Base-by-base conservation (phyloP, 2,329 filamentous ascomycete species). In the Diaporthe sp. region DNA sequence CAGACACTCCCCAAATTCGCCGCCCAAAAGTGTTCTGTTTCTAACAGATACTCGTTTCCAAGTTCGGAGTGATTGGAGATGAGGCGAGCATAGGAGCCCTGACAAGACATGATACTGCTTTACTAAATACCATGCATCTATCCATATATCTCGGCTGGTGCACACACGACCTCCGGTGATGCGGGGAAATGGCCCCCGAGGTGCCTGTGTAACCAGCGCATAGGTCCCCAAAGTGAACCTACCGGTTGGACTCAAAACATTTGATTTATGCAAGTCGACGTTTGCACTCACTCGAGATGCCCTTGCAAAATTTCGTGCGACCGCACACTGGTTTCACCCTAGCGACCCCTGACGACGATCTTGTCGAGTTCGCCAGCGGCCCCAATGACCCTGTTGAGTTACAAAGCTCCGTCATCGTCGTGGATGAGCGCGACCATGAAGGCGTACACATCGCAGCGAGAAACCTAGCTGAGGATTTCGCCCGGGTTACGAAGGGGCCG, bases 371-470 rank as follows among this genome's bases (percentile, higher is more conserved):
- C 46, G 17, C 62, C 31, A 25, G 46, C 3, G 13, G 15, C 49
- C 46, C 46, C 7, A 2, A 17, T 17, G 31, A 46, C 62, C 8
- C 13, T 25, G 62, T 68, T 34, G 62, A 68, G 19, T 13, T 68
- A 13, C 62, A 68, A 39, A 39, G 15, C 22, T 68, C 62, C 1
- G 31, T 28, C 22, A 53, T 68, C 15, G 22, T 83, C 39, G 77
- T 82, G 51, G 80, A 82, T 25, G 73, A 80, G 10, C 79, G 79
- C 68, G 82, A 85, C 55, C 79, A 78, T 22, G 65, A 79, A 6
- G 83, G 83, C 13, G 77, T 85, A 22, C 79, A 80, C 37, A 84
- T 84, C 42, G 83, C 83, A 7, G 82, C 79, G 15, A 76, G 79
- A 44, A 84, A 82, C 28, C 74, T 85, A 10, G 79, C 79, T 44